Evolutionary conservation across 345 rosid species (phyloP).

Genomic region (Lepidium africanum): DNA sequence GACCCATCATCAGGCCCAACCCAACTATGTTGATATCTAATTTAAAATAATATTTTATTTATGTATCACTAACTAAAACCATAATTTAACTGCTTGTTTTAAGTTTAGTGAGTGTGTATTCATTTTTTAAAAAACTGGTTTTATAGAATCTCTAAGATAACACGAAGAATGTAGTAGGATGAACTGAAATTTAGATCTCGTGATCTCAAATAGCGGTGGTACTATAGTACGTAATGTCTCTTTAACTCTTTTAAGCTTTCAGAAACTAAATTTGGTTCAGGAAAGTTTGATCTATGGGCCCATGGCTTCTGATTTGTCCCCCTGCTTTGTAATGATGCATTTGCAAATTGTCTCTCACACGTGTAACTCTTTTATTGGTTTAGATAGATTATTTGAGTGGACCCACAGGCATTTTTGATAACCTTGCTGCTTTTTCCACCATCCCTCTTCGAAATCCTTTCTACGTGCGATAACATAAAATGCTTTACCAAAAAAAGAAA

Average conservation of each 20-base stretch:
- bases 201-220: no score
- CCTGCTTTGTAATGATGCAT: constrained; percentile 15
- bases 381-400: neutral
- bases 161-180: no score
- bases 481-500: neutral
- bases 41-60: no score
- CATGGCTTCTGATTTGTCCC: constrained; percentile 22
- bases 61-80: no score
- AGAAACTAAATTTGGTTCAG: neutral
- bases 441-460: neutral
- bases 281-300: constrained; percentile 8
- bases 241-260: neutral
- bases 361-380: constrained; percentile 5
- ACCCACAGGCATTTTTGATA: neutral
- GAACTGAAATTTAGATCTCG: no score
- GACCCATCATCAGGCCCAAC: no score
- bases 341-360: constrained; percentile 15
- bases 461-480: constrained; percentile 14
- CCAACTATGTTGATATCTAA: no score
- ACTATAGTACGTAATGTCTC: no score
- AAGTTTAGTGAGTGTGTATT: no score
- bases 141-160: no score
- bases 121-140: no score
- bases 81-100: no score
- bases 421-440: constrained; percentile 4